These are phyloP conservation scores for Calycina herbarum DNA, from an alignment of 2,329 filamentous ascomycete genomes.

Conservation along the genomic window DNA sequence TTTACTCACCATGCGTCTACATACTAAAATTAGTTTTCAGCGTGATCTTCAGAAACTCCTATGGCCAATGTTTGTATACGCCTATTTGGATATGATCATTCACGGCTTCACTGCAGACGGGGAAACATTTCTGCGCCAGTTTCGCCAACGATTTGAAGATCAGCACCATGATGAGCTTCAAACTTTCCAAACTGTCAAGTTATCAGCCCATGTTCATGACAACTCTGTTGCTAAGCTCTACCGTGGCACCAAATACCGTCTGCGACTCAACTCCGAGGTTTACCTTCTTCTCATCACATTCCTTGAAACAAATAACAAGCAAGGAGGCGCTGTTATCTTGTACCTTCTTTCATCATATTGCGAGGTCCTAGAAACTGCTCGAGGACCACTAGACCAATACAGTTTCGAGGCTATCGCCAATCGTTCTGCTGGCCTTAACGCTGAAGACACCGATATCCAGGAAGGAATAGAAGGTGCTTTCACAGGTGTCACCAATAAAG, in stretches of 20 bases:
- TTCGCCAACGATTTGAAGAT: constrained; percentile 69
- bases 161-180: constrained; percentile 81
- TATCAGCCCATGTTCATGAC: constrained; percentile 75
- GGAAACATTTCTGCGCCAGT: constrained; percentile 69
- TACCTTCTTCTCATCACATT: constrained; percentile 84
- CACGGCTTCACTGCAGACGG: constrained; percentile 72
- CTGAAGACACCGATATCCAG: constrained; percentile 58
- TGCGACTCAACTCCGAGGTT: constrained; percentile 84
- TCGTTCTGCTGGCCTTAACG: constrained; percentile 57
- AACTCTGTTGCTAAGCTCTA: constrained; percentile 81
- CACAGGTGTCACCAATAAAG: constrained; percentile 61
- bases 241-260: constrained; percentile 80
- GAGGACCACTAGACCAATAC: constrained; percentile 63
- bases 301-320: constrained; percentile 80
- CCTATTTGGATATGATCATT: constrained; percentile 76
- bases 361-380: constrained; percentile 56
- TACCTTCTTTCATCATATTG: constrained; percentile 67
- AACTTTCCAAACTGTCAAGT: constrained; percentile 68
- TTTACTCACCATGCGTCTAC: neutral
- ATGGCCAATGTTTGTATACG: constrained; percentile 95
- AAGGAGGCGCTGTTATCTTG: constrained; percentile 76
- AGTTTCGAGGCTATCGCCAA: constrained; percentile 62
- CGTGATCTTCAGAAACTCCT: constrained; percentile 84
- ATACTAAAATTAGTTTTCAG: constrained; percentile 41
- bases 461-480: constrained; percentile 64